Percentiles rank a stretch among this genome's conserved stretches.
Evolutionary conservation across 495 filamentous ascomycete species (phyloP).

Genomic region (Penicillium salamii): DNA sequence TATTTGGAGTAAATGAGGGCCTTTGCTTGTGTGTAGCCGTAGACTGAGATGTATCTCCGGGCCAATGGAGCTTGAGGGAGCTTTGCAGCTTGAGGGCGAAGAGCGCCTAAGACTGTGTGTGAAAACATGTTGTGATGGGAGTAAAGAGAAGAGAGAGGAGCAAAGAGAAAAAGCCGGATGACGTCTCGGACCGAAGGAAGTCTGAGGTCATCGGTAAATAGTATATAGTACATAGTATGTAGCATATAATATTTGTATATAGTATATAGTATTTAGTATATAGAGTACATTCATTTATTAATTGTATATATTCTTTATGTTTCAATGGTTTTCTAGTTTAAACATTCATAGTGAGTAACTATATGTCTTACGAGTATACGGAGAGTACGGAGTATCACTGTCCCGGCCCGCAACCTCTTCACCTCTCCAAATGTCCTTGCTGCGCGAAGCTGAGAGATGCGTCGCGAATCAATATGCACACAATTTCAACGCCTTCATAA

Average conservation of each 20-base stretch:
- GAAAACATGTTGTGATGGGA: slow-evolving; percentile 30
- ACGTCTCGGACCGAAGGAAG: slow-evolving; percentile 30
- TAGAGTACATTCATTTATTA: too few species aligned
- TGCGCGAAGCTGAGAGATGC: slow-evolving; percentile 49
- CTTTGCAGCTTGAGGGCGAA: slow-evolving; percentile 10
- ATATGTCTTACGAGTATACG: not conserved
- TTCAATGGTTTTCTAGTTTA: too few species aligned
- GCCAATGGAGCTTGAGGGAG: slow-evolving; percentile 30
- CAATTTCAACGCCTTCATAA: slow-evolving; percentile 47
- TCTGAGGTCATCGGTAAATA: not conserved
- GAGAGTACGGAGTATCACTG: too few species aligned
- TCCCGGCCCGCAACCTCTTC: too few species aligned
- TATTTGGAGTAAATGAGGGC: slow-evolving; percentile 80
- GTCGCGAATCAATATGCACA: slow-evolving; percentile 45
- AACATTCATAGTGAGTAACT: too few species aligned
- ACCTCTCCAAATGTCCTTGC: slow-evolving; percentile 41
- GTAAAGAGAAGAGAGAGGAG: slow-evolving; percentile 1
- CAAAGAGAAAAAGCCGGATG: slow-evolving; percentile 18
- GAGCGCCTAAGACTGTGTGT: slow-evolving; percentile 23
- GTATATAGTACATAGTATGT: too few species aligned
- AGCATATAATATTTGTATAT: too few species aligned
- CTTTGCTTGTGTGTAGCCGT: slow-evolving; percentile 97
- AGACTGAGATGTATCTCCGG: slow-evolving; percentile 60
- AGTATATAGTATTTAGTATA: too few species aligned
- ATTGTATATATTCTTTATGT: too few species aligned